Conservation (phyloP, 2,329 filamentous ascomycete genomes). For the Colletotrichum viniferum region DNA sequence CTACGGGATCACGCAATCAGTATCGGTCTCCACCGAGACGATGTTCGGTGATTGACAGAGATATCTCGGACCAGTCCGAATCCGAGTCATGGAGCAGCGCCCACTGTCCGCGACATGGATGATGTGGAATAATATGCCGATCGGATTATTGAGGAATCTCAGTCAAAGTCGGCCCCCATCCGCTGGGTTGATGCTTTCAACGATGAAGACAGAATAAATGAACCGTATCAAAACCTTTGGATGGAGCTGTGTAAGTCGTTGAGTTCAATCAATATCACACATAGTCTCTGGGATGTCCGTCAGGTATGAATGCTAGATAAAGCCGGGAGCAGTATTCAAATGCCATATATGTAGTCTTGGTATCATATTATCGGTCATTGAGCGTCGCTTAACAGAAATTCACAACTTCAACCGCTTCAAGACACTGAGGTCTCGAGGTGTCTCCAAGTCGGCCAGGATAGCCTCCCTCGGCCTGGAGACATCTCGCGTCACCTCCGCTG, state of each 20-base stretch:
- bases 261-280: background rate
- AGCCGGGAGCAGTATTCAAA: background rate
- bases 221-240: background rate
- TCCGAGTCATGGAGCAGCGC: background rate
- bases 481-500: conserved; percentile 25
- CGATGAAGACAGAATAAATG: background rate
- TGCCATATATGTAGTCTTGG: background rate
- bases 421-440: conserved; percentile 27
- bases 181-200: background rate
- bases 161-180: background rate
- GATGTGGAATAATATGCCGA: background rate
- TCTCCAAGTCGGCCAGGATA: conserved; percentile 26
- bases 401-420: background rate
- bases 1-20: conserved; percentile 11
- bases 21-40: conserved; percentile 6
- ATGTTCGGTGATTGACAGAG: background rate
- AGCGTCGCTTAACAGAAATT: background rate
- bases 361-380: background rate
- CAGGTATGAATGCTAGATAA: fast-evolving
- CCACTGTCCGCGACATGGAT: background rate
- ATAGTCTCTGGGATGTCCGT: background rate
- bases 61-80: conserved; percentile 14
- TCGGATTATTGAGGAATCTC: background rate
- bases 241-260: fast-evolving
- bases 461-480: conserved; percentile 24